phyloP scores from a whole-genome alignment of 257 asterid species.

The Anisodus tanguticus region DNA sequence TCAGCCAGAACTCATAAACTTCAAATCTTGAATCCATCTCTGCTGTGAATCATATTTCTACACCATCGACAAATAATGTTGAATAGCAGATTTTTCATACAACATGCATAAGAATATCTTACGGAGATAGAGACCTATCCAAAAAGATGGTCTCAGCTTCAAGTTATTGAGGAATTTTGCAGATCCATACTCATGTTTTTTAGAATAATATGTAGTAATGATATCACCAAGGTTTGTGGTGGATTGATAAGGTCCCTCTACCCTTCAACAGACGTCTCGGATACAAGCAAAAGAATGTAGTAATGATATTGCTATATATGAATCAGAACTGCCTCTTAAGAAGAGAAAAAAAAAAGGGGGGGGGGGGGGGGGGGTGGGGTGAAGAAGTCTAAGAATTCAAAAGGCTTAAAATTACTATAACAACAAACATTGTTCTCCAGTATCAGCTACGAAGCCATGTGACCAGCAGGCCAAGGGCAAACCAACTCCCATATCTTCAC shows the following conservation, averaged over 20 bases:
- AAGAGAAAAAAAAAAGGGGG: not conserved
- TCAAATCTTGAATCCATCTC: not conserved
- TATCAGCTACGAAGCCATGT: constrained; percentile 25
- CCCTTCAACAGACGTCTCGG: not conserved
- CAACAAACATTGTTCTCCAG: not conserved
- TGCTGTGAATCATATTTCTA: not conserved
- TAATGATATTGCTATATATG: not conserved
- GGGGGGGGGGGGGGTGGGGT: too few relatives aligned
- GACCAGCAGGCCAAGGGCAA: constrained; percentile 37
- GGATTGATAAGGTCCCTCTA: not conserved
- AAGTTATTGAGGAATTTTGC: not conserved
- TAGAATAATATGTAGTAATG: not conserved
- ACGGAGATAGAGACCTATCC: not conserved
- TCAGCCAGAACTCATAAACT: not conserved
- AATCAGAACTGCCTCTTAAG: not conserved
- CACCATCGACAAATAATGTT: not conserved
- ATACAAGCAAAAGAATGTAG: not conserved
- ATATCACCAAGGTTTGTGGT: not conserved
- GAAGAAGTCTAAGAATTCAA: not conserved
- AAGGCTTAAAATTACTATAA: not conserved
- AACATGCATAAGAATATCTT: too few relatives aligned
- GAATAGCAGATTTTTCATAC: not conserved
- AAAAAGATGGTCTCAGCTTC: not conserved
- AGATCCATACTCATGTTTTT: not conserved
- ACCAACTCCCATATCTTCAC: constrained; percentile 85